Evolutionary conservation across 176 grass and related monocot genomes (phyloP), one percentile per base, ranked within the genome.

Genomic region (Triticum dicoccoides): DNA sequence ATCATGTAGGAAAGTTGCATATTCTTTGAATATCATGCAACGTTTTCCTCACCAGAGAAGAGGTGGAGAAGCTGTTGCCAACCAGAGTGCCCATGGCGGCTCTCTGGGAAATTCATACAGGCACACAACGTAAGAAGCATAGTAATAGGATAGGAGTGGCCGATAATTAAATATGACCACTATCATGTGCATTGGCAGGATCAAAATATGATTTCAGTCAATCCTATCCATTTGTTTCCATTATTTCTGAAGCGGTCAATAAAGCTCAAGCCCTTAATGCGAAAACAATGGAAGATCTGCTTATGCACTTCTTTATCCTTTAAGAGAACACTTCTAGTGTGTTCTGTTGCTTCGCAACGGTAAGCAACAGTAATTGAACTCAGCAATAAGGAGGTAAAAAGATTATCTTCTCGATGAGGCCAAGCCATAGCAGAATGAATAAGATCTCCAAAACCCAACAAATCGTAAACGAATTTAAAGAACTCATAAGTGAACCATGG

Each of bases 381-480:
- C 68, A 91, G 23, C 69, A 87, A 83, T 73, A 73, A 87, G 66
- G 74, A 64, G 69, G 47, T 52, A 76, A 13, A 65, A 66, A 56
- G 8, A 63, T 63, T 78, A 69, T 79, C 51, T 84, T 39, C 5
- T 35, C 65, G 25, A 79, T 24, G 10, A 54, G 4, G 11, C 41
- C 65, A 39, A 49, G 72, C 17, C 56, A 49, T 65, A 83, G 2
- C 14, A 65, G 42, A 61, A 66, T 24, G 24, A 52, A 17, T 56
- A 47, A 56, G 30, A 71, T 82, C 37, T 52, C 45, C 23, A 32
- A 69, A 82, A 49, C 52, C 61, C 65, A 68, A 76, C 39, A 34
- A 62, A 82, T 37, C 33, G 0, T 29, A 67, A 63, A 62, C 17
- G 9, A 65, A 76, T 45, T 75, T 75, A 76, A 76, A 47, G 73